Evolutionary conservation across 2,329 filamentous ascomycete species (phyloP), one percentile per base, ranked within the genome.

Genomic region (Orbilia blumenaviensis): DNA sequence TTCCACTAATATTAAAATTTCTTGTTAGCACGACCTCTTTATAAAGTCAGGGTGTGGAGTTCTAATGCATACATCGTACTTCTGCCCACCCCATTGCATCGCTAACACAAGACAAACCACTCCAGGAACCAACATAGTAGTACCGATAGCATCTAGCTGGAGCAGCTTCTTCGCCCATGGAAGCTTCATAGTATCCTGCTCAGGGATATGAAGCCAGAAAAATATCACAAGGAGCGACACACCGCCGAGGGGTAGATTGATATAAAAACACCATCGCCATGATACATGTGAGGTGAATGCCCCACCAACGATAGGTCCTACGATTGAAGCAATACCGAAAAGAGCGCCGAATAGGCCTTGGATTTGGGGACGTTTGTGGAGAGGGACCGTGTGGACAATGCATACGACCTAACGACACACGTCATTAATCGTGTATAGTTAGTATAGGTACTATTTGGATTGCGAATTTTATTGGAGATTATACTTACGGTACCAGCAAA

Each of bases 1-100:
- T 80, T 82, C 88, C 88, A 89, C 0, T 86, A 87, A 14, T 0
- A 82, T 42, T 32, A 61, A 29, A 29, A 27, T 27, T 12, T 7
- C 10, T 8, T 32, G n/a, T n/a, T n/a, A n/a, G n/a, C n/a, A n/a
- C n/a, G n/a, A n/a, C 6, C 5, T 1, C 2, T 32, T 12, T 4
- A 21, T 14, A 38, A 25, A n/a, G n/a, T n/a, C n/a, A n/a, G n/a
- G n/a, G 16, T 12, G 12, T n/a, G 29, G 14, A 5, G 18, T 16
- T 36, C 4, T 9, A 7, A 10, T 14, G 52, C 66, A 46, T 48
- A 63, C 66, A 32, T 83, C 78, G 77, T 88, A 87, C 0, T 81
- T 84, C 1, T 84, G 84, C 2, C 88, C 88, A 58, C 87, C 88
- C 88, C 88, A 90, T 79, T 90, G 87, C 36, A 91, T 83, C 0